phyloP scores from a whole-genome alignment of 2,329 filamentous ascomycete genomes.

The Sordariomycetes sp. region DNA sequence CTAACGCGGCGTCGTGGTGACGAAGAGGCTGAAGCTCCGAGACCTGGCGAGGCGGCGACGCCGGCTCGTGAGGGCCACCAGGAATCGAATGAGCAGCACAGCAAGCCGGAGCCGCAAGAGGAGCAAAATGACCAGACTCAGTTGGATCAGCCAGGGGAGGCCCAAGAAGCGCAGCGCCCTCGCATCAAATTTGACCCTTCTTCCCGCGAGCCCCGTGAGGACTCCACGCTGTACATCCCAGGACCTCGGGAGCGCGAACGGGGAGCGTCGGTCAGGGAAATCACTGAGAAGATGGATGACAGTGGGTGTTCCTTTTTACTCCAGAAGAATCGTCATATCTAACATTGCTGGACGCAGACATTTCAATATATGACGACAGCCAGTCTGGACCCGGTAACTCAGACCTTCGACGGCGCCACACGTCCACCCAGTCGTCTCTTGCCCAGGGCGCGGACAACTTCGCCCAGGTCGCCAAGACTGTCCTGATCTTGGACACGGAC shows the following conservation, averaged over 20 bases:
- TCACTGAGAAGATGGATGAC: conserved; percentile 6
- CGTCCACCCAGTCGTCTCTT: not conserved
- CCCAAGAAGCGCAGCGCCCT: not conserved
- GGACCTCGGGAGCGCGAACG: conserved; percentile 21
- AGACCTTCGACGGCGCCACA: not conserved
- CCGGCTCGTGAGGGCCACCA: no score
- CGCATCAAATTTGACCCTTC: conserved; percentile 19
- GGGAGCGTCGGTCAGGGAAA: conserved; percentile 16
- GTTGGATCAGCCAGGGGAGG: not conserved
- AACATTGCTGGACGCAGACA: not conserved
- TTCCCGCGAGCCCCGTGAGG: conserved; percentile 13
- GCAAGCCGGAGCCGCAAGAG: no score
- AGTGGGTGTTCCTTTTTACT: not conserved
- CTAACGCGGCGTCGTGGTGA: not conserved
- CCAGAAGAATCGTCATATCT: not conserved
- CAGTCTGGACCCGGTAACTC: not conserved
- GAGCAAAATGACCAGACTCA: no score
- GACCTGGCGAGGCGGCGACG: no score
- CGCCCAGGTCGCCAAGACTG: not conserved
- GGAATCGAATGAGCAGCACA: no score
- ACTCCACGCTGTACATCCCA: conserved; percentile 17
- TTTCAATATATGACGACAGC: not conserved
- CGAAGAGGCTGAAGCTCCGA: not conserved
- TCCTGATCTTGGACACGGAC: not conserved
- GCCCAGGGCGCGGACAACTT: not conserved